Conservation (phyloP, 2,329 filamentous ascomycete species). For the Colletotrichum higginsianum region DNA sequence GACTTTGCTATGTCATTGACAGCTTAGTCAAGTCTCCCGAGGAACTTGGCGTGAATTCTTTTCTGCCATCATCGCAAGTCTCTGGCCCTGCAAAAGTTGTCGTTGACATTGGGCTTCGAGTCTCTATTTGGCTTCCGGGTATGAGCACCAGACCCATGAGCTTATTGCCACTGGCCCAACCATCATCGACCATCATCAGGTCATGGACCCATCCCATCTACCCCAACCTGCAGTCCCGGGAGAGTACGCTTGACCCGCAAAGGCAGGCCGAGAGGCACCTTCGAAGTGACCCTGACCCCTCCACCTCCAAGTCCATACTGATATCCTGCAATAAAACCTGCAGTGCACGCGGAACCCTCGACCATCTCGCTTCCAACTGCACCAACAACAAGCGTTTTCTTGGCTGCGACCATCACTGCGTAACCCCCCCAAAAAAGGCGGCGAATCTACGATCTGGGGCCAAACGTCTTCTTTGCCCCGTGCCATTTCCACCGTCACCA, state of each 20-base stretch:
- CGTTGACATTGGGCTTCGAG: neutral
- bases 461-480: neutral
- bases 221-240: neutral
- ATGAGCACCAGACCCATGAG: slow-evolving; percentile 6
- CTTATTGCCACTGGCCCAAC: slow-evolving; percentile 9
- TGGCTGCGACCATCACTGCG: slow-evolving; percentile 15
- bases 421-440: neutral
- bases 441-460: too few relatives aligned
- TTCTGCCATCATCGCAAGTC: too few relatives aligned
- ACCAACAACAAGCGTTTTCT: neutral
- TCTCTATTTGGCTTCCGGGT: slow-evolving; percentile 8
- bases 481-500: neutral
- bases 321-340: neutral
- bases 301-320: neutral
- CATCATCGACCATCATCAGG: neutral
- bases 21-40: too few relatives aligned
- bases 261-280: too few relatives aligned
- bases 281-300: too few relatives aligned
- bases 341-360: neutral
- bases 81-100: neutral
- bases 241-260: too few relatives aligned
- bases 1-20: too few relatives aligned
- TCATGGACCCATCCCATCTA: neutral
- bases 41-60: too few relatives aligned
- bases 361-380: slow-evolving; percentile 10